Evolutionary conservation across 2,329 filamentous ascomycete species (phyloP), one percentile per base, ranked within the genome.

Genomic region (Coniochaeta sp.): DNA sequence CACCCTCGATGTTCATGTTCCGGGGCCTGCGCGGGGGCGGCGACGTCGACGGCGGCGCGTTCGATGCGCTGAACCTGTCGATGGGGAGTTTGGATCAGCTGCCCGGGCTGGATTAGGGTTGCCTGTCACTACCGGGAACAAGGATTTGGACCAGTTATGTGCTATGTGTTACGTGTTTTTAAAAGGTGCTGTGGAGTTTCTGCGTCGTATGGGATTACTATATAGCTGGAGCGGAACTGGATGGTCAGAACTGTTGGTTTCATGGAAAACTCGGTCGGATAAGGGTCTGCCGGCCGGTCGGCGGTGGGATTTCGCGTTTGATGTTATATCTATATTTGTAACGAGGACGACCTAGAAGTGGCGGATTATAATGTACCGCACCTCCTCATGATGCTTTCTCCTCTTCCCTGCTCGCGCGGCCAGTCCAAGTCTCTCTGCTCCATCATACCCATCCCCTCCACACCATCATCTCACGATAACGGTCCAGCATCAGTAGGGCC

Each of bases 1-100:
- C n/a, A n/a, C n/a, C n/a, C n/a, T n/a, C 66, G 7, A 65, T 69
- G 58, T 70, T 66, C 38, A 67, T 75, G 61, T 69, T 72, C 38
- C 62, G 65, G 54, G 69, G 68, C 3, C 47, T 70, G 22, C 28
- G 44, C 9, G 52, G n/a, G n/a, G n/a, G 28, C 4, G 32, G 28
- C 12, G 52, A 47, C 6, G 24, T 44, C 28, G 52, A 56, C 28
- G 24, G 36, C 52, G 52, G 58, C 16, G 40, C 34, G 19, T 56
- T 44, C 19, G 58, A 59, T 24, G 36, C 63, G 2, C 12, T 59
- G 24, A 47, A 44, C 17, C 36, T 56, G 54, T 22, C 8, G 22
- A 55, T 59, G 58, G 40, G 50, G 19, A 42, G 30, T 12, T 16
- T 59, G 58, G 58, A 59, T 47, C 36, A 50, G 22, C 26, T 59